phyloP scores from a whole-genome alignment of 352 stramenopile species.

The Pythium brassicae region DNA sequence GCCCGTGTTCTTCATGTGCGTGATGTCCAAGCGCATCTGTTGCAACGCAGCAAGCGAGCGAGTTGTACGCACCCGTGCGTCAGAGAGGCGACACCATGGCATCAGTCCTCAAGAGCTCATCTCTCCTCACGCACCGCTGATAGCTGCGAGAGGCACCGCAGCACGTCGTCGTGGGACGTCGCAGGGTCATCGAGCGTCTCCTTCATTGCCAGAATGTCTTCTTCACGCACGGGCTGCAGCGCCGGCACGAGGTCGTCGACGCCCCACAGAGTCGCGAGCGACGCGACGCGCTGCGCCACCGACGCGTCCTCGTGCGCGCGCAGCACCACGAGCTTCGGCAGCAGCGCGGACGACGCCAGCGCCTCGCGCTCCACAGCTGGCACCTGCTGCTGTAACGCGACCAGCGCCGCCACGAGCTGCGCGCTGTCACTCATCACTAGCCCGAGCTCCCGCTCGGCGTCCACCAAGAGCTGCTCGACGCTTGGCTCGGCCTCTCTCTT shows the following conservation, averaged over 20 bases:
- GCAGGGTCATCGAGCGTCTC: slow-evolving; percentile 39
- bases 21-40: slow-evolving; percentile 61
- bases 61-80: not conserved
- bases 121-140: slow-evolving; percentile 31
- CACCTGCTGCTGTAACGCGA: slow-evolving; percentile 21
- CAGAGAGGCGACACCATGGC: not conserved
- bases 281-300: slow-evolving; percentile 27
- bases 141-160: slow-evolving; percentile 49
- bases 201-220: slow-evolving; percentile 57
- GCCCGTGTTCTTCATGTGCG: slow-evolving; percentile 61
- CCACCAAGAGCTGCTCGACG: slow-evolving; percentile 17
- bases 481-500: slow-evolving; percentile 17
- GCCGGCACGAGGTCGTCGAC: slow-evolving; percentile 43
- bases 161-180: slow-evolving; percentile 68
- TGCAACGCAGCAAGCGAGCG: slow-evolving; percentile 16
- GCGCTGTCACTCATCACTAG: slow-evolving; percentile 27
- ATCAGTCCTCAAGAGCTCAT: too few relatives aligned
- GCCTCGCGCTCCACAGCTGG: slow-evolving; percentile 26
- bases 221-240: slow-evolving; percentile 44
- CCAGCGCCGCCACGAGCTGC: slow-evolving; percentile 34
- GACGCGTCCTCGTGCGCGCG: slow-evolving; percentile 24
- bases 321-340: slow-evolving; percentile 34
- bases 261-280: slow-evolving; percentile 40
- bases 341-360: slow-evolving; percentile 26
- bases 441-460: slow-evolving; percentile 32